Conservation (phyloP, 495 filamentous ascomycete genomes). For the Terfezia claveryi region DNA sequence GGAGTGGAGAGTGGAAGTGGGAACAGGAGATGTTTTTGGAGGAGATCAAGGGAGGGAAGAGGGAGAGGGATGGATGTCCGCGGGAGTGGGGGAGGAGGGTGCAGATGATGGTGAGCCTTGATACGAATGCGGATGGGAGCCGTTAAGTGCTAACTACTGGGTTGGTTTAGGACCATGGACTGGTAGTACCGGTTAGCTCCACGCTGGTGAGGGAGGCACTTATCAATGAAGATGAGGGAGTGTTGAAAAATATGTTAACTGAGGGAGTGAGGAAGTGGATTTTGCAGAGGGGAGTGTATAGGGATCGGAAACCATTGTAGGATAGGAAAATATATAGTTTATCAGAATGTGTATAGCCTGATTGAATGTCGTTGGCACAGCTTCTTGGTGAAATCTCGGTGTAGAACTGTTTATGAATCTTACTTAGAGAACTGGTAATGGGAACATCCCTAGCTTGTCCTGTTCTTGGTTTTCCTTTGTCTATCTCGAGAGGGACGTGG, state of each 20-base stretch:
- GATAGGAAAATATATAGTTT: no score
- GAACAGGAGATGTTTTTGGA: slow-evolving; percentile 39
- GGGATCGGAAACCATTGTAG: background rate
- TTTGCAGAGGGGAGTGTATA: slow-evolving; percentile 30
- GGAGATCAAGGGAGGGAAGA: slow-evolving; percentile 28
- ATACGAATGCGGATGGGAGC: background rate
- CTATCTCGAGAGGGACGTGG: no score
- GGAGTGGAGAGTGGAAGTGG: slow-evolving; percentile 20
- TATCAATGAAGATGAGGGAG: slow-evolving; percentile 28
- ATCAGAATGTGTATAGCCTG: no score
- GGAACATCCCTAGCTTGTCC: no score
- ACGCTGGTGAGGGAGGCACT: slow-evolving; percentile 53
- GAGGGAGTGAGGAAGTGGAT: slow-evolving; percentile 39
- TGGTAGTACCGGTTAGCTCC: slow-evolving; percentile 39
- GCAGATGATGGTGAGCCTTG: slow-evolving; percentile 36
- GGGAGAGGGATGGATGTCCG: slow-evolving; percentile 23
- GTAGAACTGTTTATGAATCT: no score
- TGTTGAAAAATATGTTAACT: slow-evolving; percentile 40
- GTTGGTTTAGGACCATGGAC: slow-evolving; percentile 28
- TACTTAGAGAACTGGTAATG: no score
- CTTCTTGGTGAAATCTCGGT: no score
- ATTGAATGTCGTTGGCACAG: no score
- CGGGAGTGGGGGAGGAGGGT: slow-evolving; percentile 50
- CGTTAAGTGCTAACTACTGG: background rate
- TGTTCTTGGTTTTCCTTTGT: no score